Evolutionary conservation across 176 grass and related monocot species (phyloP).

Genomic region (Eleusine coracana): DNA sequence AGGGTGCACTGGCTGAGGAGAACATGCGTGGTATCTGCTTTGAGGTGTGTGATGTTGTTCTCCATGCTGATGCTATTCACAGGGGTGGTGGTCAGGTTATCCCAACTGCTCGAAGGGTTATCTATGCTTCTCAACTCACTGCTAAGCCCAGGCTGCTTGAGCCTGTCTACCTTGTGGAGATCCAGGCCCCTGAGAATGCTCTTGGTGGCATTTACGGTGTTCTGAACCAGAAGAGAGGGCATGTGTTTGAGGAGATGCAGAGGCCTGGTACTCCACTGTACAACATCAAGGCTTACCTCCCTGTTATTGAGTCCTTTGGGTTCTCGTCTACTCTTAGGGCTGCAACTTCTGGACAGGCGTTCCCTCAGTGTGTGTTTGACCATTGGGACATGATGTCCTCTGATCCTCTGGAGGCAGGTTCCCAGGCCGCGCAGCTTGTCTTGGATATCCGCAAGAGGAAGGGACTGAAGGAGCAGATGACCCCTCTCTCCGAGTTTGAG

Average conservation of each 20-base stretch:
- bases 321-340: slow-evolving; percentile 54
- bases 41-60: slow-evolving; percentile 85
- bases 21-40: slow-evolving; percentile 89
- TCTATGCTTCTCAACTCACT: slow-evolving; percentile 76
- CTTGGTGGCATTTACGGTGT: slow-evolving; percentile 77
- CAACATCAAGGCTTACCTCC: slow-evolving; percentile 89
- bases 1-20: slow-evolving; percentile 77
- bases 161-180: slow-evolving; percentile 83
- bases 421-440: slow-evolving; percentile 51
- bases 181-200: slow-evolving; percentile 77
- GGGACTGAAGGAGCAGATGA: slow-evolving; percentile 84
- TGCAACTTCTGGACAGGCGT: slow-evolving; percentile 70
- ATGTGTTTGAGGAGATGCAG: slow-evolving; percentile 74
- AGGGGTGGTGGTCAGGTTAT: slow-evolving; percentile 90
- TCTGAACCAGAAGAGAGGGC: slow-evolving; percentile 74
- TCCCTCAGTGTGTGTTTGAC: slow-evolving; percentile 69
- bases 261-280: slow-evolving; percentile 69
- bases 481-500: slow-evolving; percentile 69
- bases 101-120: slow-evolving; percentile 75
- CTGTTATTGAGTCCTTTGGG: slow-evolving; percentile 59
- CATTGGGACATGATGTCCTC: slow-evolving; percentile 74
- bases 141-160: slow-evolving; percentile 89
- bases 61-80: slow-evolving; percentile 90
- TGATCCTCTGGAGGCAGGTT: slow-evolving; percentile 52
- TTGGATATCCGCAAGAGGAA: slow-evolving; percentile 61